Conservation (phyloP, 139 green algal species). For the Zygnema circumcarinatum region DNA sequence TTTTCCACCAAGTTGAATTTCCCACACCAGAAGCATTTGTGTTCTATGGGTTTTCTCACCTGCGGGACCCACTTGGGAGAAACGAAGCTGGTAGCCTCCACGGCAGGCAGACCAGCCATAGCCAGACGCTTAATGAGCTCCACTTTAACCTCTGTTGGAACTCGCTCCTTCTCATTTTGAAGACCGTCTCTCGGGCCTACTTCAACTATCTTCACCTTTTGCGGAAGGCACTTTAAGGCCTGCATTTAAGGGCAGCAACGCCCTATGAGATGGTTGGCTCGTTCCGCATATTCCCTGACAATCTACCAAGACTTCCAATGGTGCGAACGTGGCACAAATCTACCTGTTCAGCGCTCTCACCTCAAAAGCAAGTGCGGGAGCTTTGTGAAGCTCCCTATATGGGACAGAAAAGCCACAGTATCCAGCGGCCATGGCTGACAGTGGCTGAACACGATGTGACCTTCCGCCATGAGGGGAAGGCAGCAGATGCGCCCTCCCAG, state of each 20-base stretch:
- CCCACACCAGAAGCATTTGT: no score
- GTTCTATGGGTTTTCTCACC: no score
- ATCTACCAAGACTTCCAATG: no score
- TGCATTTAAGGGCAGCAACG: no score
- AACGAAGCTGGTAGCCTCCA: constrained; percentile 90
- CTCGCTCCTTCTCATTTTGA: constrained; percentile 80
- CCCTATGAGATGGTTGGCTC: no score
- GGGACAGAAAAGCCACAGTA: not conserved
- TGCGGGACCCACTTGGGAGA: constrained; percentile 75
- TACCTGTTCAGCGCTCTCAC: no score
- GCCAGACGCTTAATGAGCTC: constrained; percentile 75
- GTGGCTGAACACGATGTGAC: not conserved
- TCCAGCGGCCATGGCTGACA: not conserved
- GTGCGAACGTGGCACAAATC: no score
- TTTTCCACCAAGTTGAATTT: no score
- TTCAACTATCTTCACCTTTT: constrained; percentile 73
- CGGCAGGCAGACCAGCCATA: constrained; percentile 68
- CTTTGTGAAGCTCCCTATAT: not conserved
- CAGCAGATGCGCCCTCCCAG: no score
- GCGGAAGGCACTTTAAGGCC: constrained; percentile 23
- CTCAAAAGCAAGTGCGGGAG: no score
- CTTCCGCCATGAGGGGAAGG: not conserved
- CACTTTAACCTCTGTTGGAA: constrained; percentile 75
- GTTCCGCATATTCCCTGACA: no score
- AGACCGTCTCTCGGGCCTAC: constrained; percentile 87